Base-by-base conservation (phyloP, 495 filamentous ascomycete species). In the Choiromyces venosus region DNA sequence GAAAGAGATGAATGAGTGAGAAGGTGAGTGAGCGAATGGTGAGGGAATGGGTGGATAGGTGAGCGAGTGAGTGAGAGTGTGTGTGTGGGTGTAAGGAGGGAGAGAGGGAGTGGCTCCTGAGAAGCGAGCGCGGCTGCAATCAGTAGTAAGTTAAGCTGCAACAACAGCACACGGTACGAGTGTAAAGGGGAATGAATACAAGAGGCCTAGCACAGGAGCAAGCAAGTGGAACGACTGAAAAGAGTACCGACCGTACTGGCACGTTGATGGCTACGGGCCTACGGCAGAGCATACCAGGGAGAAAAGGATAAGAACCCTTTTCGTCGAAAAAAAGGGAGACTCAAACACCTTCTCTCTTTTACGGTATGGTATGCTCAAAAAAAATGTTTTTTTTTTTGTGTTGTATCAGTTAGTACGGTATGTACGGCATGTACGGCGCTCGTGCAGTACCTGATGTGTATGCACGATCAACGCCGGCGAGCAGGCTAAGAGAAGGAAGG, bases 401-500 rank as follows among this genome's bases (percentile, higher is more conserved):
- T 56, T 61, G 52, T 61, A 61, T 61, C 52, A 61, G 52, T 61
- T 56, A n/a, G 46, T n/a, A n/a, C n/a, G n/a, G n/a, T n/a, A n/a
- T n/a, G n/a, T n/a, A n/a, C n/a, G n/a, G n/a, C 8, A 56, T 29
- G 46, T 9, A 52, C 44, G 9, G 9, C 18, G 40, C 40, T 14
- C 14, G 42, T 56, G 9, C 46, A 14, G 46, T 56, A 12, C 46
- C 52, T 67, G 65, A 37, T 75, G 74, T 65, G 19, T 61, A 75
- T 42, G 75, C 75, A 71, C 68, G 71, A 66, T 73, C 65, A 61
- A 73, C 71, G 68, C 71, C 65, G 52, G 72, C 67, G 69, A 56
- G 71, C 73, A 73, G 71, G 67, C 72, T 69, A 73, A 75, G 75
- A 74, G 75, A 76, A 37, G 74, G 25, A 25, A 61, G 76, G 73